Percentiles rank a stretch among this genome's conserved stretches.
Evolutionary conservation across 225 moss, liverwort and hornwort genomes (phyloP).

Genomic region (Straminergon stramineum): DNA sequence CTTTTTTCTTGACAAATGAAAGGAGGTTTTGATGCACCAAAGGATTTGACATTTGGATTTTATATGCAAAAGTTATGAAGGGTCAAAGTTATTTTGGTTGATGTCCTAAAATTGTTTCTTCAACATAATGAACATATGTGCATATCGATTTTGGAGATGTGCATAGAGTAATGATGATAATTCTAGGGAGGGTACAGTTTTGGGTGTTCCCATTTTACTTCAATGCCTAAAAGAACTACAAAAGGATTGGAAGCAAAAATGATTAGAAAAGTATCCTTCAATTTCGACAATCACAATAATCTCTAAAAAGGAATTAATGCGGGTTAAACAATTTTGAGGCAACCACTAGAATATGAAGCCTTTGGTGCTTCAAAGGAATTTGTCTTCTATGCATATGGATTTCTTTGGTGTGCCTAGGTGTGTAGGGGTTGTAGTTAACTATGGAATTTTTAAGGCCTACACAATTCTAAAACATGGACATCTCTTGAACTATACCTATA

Average conservation of each 20-base stretch:
- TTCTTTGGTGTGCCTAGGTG: rapidly evolving
- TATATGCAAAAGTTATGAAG: neutral
- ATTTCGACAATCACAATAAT: rapidly evolving
- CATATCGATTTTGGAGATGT: neutral
- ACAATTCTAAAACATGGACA: rapidly evolving
- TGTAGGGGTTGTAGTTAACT: neutral
- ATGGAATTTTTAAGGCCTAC: neutral
- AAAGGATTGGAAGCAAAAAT: too few relatives aligned
- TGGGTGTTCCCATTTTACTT: neutral
- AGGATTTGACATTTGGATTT: rapidly evolving
- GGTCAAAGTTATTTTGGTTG: neutral
- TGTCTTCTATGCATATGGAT: rapidly evolving
- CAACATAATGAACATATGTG: too few relatives aligned
- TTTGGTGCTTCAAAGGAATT: rapidly evolving
- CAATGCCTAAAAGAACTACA: neutral
- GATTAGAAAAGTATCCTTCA: rapidly evolving
- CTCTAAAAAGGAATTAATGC: neutral
- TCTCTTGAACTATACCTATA: neutral
- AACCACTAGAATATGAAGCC: neutral
- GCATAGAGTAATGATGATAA: too few relatives aligned
- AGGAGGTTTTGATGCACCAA: rapidly evolving
- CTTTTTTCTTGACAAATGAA: neutral
- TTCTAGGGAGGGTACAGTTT: rapidly evolving
- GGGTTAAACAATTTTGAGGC: neutral
- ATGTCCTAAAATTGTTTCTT: neutral